A percentile compares a stretch with the other conserved stretches of the same genome.
These are phyloP conservation scores for Cryptosporidium sp. DNA, from an alignment of 169 alveolate genomes.

Conservation along the genomic window DNA sequence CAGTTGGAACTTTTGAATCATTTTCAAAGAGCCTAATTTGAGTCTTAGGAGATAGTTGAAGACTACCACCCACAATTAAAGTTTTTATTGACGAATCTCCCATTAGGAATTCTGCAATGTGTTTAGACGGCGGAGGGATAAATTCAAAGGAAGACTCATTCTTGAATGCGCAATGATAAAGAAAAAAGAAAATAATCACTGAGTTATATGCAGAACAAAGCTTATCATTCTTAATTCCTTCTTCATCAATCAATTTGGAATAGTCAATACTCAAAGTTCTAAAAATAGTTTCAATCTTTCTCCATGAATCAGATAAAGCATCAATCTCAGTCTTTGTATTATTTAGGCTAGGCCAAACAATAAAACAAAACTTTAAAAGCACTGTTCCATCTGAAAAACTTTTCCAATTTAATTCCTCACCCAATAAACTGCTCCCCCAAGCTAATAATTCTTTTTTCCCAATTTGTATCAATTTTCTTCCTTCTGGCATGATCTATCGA, in stretches of 20 bases:
- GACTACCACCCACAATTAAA: slow-evolving; percentile 65
- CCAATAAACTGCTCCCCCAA: slow-evolving; percentile 58
- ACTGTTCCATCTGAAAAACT: slow-evolving; percentile 33
- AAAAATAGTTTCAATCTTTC: slow-evolving; percentile 53
- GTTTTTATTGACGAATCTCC: slow-evolving; percentile 67
- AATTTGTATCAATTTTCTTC: slow-evolving; percentile 36
- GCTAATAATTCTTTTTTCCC: slow-evolving; percentile 50
- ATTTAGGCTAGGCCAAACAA: slow-evolving; percentile 55
- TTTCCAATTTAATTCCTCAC: slow-evolving; percentile 40
- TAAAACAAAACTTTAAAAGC: slow-evolving; percentile 42
- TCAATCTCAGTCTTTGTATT: slow-evolving; percentile 38
- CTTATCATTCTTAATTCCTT: slow-evolving; percentile 43
- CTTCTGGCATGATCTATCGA: slow-evolving; percentile 30
- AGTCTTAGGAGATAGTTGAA: slow-evolving; percentile 64
- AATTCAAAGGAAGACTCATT: slow-evolving; percentile 68
- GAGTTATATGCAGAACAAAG: slow-evolving; percentile 59
- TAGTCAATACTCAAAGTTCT: slow-evolving; percentile 44
- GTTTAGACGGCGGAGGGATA: slow-evolving; percentile 54
- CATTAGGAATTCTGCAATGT: slow-evolving; percentile 51
- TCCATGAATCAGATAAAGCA: slow-evolving; percentile 40
- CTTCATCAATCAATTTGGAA: slow-evolving; percentile 46
- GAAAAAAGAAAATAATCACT: slow-evolving; percentile 39
- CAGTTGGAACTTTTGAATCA: slow-evolving; percentile 21
- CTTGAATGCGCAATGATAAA: slow-evolving; percentile 71
- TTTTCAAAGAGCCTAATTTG: slow-evolving; percentile 70